Conservation (phyloP, 2,329 filamentous ascomycete species). For the Dothistroma pini region DNA sequence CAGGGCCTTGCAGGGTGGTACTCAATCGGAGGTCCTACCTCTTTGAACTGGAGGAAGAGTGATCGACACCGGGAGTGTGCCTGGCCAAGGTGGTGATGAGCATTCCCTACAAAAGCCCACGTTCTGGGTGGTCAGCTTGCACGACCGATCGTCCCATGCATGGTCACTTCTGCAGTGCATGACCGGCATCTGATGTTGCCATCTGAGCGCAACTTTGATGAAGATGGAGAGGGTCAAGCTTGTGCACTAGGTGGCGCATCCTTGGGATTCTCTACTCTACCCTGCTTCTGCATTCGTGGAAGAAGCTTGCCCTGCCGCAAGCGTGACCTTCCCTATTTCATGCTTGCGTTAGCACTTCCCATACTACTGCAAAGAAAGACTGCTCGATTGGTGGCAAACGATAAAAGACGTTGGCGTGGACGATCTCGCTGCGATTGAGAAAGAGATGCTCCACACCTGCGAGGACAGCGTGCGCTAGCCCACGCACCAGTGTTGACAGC, state of each 20-base stretch:
- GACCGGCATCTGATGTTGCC: conserved; percentile 3
- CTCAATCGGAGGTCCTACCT: conserved; percentile 34
- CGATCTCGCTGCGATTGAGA: conserved; percentile 6
- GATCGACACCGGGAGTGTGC: conserved; percentile 26
- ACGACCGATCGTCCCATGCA: conserved; percentile 11
- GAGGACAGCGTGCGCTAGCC: conserved; percentile 15
- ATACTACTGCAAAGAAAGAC: not conserved
- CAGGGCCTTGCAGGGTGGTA: conserved; percentile 26
- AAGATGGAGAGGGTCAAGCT: conserved; percentile 2
- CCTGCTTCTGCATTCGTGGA: conserved; percentile 4
- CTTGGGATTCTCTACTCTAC: conserved; percentile 11
- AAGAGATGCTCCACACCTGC: conserved; percentile 15
- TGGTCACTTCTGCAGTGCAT: not conserved
- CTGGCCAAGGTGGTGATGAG: conserved; percentile 14
- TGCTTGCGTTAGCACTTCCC: conserved; percentile 12
- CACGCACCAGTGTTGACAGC: conserved; percentile 16
- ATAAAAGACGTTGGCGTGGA: not conserved
- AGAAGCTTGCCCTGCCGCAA: conserved; percentile 7
- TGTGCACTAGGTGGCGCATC: conserved; percentile 9
- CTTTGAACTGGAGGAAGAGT: conserved; percentile 21
- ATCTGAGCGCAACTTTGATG: not conserved
- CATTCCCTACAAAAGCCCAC: conserved; percentile 9
- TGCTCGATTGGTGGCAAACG: not conserved
- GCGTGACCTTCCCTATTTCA: conserved; percentile 19
- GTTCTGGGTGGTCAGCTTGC: conserved; percentile 15